These are phyloP conservation scores for Coccomyxa subellipsoidea DNA, from an alignment of 163 green algal species.

Conservation along the genomic window DNA sequence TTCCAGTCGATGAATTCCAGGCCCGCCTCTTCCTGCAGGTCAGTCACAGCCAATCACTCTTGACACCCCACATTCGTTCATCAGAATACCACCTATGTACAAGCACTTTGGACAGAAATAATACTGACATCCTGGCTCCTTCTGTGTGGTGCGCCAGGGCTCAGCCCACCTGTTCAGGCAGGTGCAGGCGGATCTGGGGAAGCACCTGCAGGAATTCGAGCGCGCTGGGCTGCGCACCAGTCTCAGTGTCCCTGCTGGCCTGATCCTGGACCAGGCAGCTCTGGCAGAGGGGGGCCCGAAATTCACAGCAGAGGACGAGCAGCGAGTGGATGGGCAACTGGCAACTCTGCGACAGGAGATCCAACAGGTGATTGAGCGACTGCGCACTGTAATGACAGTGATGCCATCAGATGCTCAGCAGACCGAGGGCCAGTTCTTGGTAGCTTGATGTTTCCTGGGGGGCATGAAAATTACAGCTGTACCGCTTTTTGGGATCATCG, in stretches of 20 bases:
- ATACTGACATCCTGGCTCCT: neutral
- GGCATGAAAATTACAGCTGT: too few species aligned
- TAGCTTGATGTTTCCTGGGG: too few species aligned
- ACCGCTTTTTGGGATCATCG: too few species aligned
- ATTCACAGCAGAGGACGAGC: neutral
- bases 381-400: neutral
- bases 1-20: neutral
- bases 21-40: neutral
- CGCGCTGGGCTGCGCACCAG: neutral
- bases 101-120: neutral
- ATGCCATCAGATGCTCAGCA: neutral
- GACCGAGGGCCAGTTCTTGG: too few species aligned
- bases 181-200: neutral
- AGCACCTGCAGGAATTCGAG: slow-evolving; percentile 5
- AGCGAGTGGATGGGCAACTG: neutral
- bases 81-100: neutral
- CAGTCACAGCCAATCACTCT: neutral
- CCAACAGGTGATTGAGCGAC: neutral
- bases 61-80: neutral
- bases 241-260: neutral
- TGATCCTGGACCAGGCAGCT: neutral
- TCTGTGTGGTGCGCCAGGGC: neutral
- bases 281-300: neutral
- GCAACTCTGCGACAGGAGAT: neutral
- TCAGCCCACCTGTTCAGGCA: slow-evolving; percentile 1